These are phyloP conservation scores for Teratosphaeriaceae sp. DNA, from an alignment of 2,329 filamentous ascomycete species.

Conservation along the genomic window DNA sequence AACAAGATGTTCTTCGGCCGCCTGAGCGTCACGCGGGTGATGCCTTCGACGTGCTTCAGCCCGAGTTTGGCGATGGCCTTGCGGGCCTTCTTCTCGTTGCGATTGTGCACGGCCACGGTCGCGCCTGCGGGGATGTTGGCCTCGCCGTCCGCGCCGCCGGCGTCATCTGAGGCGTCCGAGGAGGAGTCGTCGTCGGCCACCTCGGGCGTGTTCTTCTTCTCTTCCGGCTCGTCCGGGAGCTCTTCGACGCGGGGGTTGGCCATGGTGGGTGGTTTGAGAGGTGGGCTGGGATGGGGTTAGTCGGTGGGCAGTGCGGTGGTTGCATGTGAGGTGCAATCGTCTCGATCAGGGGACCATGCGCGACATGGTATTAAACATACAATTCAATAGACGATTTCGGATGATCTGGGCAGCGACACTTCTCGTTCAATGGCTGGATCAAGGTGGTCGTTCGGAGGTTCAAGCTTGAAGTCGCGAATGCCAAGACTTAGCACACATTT, in stretches of 20 bases:
- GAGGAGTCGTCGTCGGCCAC: constrained; percentile 68
- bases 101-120: constrained; percentile 86
- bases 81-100: constrained; percentile 99
- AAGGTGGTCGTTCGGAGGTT: too few relatives aligned
- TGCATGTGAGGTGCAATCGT: too few relatives aligned
- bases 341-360: too few relatives aligned
- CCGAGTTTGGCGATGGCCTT: constrained; percentile 99
- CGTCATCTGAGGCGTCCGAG: constrained; percentile 57
- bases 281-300: too few relatives aligned
- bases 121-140: constrained; percentile 73
- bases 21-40: constrained; percentile 95
- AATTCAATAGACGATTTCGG: too few relatives aligned
- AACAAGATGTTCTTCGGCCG: constrained; percentile 99
- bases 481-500: too few relatives aligned
- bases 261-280: constrained; percentile 54
- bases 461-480: too few relatives aligned
- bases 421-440: too few relatives aligned
- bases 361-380: too few relatives aligned
- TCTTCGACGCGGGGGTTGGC: constrained; percentile 98
- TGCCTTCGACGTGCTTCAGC: constrained; percentile 90
- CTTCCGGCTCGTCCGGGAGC: constrained; percentile 81
- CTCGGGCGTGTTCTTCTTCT: constrained; percentile 50
- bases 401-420: too few relatives aligned
- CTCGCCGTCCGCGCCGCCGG: constrained; percentile 69
- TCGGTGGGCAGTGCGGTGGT: too few relatives aligned